Conservation (phyloP, 495 filamentous ascomycete species). For the Trichoderma erinaceum region DNA sequence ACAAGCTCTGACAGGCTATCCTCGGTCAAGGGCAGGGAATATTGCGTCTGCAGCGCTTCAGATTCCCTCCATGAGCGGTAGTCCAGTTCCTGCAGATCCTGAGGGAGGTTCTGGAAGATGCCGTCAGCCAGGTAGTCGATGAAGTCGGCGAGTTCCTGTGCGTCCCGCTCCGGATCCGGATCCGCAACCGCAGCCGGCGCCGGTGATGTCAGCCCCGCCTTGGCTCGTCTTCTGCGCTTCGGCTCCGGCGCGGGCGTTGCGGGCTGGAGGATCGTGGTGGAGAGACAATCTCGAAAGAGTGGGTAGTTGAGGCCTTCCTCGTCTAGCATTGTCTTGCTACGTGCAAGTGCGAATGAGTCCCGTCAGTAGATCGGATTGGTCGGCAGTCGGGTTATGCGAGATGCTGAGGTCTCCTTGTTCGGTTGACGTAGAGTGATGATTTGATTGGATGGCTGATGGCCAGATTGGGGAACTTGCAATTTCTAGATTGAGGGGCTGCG, state of each 20-base stretch:
- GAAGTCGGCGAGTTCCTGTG: slow-evolving; percentile 70
- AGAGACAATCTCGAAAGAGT: slow-evolving; percentile 61
- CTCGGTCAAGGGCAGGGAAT: slow-evolving; percentile 42
- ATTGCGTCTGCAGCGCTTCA: slow-evolving; percentile 40
- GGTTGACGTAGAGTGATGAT: neutral
- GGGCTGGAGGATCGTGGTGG: slow-evolving; percentile 41
- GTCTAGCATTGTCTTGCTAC: slow-evolving; percentile 17
- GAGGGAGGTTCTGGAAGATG: slow-evolving; percentile 59
- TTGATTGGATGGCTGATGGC: slow-evolving; percentile 9
- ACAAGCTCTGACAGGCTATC: slow-evolving; percentile 28
- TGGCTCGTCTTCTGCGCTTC: slow-evolving; percentile 39
- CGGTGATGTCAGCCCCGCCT: slow-evolving; percentile 33
- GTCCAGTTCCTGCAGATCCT: slow-evolving; percentile 51
- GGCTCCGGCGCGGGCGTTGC: slow-evolving; percentile 35
- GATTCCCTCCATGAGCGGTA: slow-evolving; percentile 50
- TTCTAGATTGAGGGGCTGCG: neutral
- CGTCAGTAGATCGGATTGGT: neutral
- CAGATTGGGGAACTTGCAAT: neutral
- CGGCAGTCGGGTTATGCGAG: neutral
- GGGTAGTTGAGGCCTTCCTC: slow-evolving; percentile 51
- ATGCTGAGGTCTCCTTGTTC: neutral
- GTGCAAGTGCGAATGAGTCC: slow-evolving; percentile 4
- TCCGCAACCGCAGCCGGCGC: slow-evolving; percentile 20
- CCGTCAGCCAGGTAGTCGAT: slow-evolving; percentile 65
- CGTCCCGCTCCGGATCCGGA: slow-evolving; percentile 35